A percentile compares a stretch with the other conserved stretches of the same genome.
These are phyloP conservation scores for Populus trichocarpa DNA, from an alignment of 441 rosid species.

Conservation along the genomic window DNA sequence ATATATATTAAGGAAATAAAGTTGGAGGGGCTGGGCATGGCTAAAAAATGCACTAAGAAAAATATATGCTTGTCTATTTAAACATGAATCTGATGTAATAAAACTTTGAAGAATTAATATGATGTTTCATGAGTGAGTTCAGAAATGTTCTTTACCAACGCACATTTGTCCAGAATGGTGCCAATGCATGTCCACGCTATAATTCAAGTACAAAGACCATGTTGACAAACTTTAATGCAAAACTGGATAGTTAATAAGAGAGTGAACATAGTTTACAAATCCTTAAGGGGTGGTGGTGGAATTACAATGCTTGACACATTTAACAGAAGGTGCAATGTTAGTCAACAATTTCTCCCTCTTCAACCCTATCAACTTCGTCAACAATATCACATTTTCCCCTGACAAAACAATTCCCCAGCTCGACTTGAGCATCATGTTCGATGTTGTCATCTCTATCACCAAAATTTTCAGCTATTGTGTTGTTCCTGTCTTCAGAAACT, in stretches of 20 bases:
- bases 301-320: neutral
- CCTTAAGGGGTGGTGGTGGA: neutral
- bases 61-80: too few species aligned
- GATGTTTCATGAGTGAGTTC: too few species aligned
- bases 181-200: neutral
- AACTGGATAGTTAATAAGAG: neutral
- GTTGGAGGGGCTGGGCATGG: too few species aligned
- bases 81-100: too few species aligned
- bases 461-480: conserved; percentile 6
- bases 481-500: conserved; percentile 8
- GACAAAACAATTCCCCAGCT: neutral
- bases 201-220: neutral
- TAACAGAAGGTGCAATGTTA: conserved; percentile 11
- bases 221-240: neutral
- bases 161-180: neutral
- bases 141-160: too few species aligned
- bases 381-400: conserved; percentile 3
- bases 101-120: too few species aligned
- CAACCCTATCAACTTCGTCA: conserved; percentile 8
- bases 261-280: neutral
- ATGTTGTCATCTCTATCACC: neutral
- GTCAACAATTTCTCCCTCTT: conserved; percentile 60
- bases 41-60: too few species aligned
- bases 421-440: conserved; percentile 8
- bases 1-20: too few species aligned